These are phyloP conservation scores for Trichaptum fuscoviolaceum DNA, from an alignment of 768 basidiomycete genomes.

Conservation along the genomic window DNA sequence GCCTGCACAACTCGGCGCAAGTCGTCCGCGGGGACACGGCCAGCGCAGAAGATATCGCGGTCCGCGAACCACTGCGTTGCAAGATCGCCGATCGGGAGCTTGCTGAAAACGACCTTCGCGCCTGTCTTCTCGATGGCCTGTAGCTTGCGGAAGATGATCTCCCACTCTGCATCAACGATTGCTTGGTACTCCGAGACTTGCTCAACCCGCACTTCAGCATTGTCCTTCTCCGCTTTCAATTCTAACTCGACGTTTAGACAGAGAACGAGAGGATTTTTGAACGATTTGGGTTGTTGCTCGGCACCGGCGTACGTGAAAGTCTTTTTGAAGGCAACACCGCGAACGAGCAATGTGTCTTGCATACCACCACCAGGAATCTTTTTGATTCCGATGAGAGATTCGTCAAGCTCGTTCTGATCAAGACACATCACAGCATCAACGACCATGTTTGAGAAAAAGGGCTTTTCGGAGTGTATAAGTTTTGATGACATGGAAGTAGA, in stretches of 20 bases:
- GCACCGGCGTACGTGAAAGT: slow-evolving; percentile 99
- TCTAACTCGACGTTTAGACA: slow-evolving; percentile 98
- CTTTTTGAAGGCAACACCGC: slow-evolving; percentile 97
- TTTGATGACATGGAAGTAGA: slow-evolving; percentile 99
- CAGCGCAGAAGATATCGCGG: slow-evolving; percentile 97
- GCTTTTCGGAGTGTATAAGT: slow-evolving; percentile 97
- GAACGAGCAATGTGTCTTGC: slow-evolving; percentile 89
- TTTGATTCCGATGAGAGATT: slow-evolving; percentile 94
- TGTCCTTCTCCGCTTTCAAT: slow-evolving; percentile 98
- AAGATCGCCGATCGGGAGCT: slow-evolving; percentile 96
- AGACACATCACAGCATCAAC: slow-evolving; percentile 93
- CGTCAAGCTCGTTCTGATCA: slow-evolving; percentile 91
- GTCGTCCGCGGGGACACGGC: slow-evolving; percentile 87
- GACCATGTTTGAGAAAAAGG: slow-evolving; percentile 98
- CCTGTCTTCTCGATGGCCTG: slow-evolving; percentile 95
- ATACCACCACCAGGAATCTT: slow-evolving; percentile 97
- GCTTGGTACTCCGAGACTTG: slow-evolving; percentile 98
- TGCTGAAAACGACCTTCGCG: slow-evolving; percentile 95
- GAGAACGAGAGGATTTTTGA: slow-evolving; percentile 82
- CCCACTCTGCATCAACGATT: slow-evolving; percentile 99
- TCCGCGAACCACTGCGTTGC: slow-evolving; percentile 99
- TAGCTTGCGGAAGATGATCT: slow-evolving; percentile 97
- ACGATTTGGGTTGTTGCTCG: slow-evolving; percentile 96
- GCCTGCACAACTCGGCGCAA: slow-evolving; percentile 93
- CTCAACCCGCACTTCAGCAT: slow-evolving; percentile 96